Conservation (phyloP, 805 yeast genomes). For the Pichia deserticola region DNA sequence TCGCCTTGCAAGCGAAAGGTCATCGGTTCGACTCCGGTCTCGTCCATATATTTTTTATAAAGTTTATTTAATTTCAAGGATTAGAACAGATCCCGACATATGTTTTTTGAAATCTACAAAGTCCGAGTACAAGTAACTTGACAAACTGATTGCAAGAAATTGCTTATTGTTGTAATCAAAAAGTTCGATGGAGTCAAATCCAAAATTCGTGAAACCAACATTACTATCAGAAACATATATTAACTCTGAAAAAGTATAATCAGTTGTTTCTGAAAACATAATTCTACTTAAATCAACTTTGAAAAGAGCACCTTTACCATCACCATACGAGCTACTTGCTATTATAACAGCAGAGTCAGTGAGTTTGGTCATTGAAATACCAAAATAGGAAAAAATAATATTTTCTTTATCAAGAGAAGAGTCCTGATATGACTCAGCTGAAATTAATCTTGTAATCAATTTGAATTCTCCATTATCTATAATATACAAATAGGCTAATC, state of each 20-base stretch:
- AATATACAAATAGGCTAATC: conserved; percentile 30
- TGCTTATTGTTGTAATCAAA: conserved; percentile 14
- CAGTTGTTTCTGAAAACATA: not conserved
- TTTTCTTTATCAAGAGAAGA: not conserved
- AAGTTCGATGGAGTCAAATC: conserved; percentile 27
- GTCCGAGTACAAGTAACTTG: conserved; percentile 10
- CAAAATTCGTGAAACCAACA: conserved; percentile 38
- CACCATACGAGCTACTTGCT: conserved; percentile 28
- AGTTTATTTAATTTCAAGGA: not conserved
- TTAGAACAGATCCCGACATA: not conserved
- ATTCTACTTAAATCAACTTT: conserved; percentile 15
- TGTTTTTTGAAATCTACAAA: too few species aligned
- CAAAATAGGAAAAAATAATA: conserved; percentile 16
- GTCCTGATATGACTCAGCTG: not conserved
- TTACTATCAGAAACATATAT: conserved; percentile 19
- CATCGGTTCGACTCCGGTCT: conserved; percentile 74
- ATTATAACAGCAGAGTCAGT: conserved; percentile 24
- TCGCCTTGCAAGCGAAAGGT: conserved; percentile 76
- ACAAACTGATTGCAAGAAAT: conserved; percentile 32
- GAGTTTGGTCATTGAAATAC: conserved; percentile 10
- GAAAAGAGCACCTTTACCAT: conserved; percentile 44
- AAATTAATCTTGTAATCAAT: conserved; percentile 14
- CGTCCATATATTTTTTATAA: conserved; percentile 37
- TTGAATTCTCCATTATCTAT: not conserved
- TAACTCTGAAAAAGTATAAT: conserved; percentile 7